A percentile compares a stretch with the other conserved stretches of the same genome.
Evolutionary conservation across 345 rosid genomes (phyloP).

Genomic region (Raphanus raphanistrum): DNA sequence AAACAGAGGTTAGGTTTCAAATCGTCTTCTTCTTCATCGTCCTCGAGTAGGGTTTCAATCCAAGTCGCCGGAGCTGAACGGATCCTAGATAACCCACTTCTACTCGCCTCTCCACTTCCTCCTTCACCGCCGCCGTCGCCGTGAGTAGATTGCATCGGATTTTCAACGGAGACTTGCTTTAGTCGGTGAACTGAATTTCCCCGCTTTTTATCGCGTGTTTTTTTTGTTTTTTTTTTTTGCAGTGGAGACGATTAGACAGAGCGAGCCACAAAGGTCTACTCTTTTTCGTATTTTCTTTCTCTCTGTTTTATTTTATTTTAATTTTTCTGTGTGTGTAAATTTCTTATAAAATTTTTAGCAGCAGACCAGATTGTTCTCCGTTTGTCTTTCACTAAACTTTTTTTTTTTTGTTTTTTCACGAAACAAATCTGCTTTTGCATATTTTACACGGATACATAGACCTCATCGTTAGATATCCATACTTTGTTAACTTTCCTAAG

Average conservation of each 20-base stretch:
- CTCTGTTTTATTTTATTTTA: conserved; percentile 1
- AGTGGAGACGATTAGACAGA: conserved; percentile 38
- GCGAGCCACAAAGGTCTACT: conserved; percentile 22
- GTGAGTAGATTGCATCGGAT: conserved; percentile 55
- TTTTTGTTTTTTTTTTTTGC: not conserved
- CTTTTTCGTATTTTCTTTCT: not conserved
- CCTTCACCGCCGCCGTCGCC: conserved; percentile 39
- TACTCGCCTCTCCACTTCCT: conserved; percentile 48
- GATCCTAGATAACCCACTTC: conserved; percentile 60
- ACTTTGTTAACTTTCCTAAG: not conserved
- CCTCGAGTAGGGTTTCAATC: conserved; percentile 73
- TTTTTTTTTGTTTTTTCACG: conserved; percentile 17
- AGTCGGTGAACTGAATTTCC: conserved; percentile 24
- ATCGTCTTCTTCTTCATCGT: conserved; percentile 44
- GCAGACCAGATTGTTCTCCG: conserved; percentile 27
- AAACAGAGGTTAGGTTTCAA: conserved; percentile 41
- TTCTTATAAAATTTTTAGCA: conserved; percentile 1
- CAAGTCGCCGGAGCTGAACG: conserved; percentile 78
- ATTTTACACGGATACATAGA: conserved; percentile 9
- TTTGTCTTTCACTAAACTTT: not conserved
- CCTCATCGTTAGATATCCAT: conserved; percentile 6
- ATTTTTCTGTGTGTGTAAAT: not conserved
- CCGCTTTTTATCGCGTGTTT: conserved; percentile 16
- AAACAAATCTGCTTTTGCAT: conserved; percentile 9
- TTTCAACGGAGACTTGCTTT: conserved; percentile 19